Evolutionary conservation across 345 rosid species (phyloP).

Genomic region (Moricandia arvensis): DNA sequence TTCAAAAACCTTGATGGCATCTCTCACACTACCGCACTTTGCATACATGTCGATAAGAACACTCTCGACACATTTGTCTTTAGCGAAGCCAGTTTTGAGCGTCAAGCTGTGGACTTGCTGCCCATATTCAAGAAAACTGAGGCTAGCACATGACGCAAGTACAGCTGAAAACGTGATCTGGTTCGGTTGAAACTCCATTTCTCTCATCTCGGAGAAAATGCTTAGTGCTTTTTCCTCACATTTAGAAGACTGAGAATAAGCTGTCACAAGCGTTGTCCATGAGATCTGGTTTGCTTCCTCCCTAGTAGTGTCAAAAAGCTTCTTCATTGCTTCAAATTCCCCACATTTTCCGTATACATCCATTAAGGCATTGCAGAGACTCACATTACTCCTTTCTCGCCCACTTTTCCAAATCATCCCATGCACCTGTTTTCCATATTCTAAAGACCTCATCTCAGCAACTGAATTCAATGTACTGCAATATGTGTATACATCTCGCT

Average conservation of each 20-base stretch:
- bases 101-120: constrained; percentile 51
- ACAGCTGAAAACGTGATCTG: constrained; percentile 51
- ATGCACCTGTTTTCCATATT: constrained; percentile 39
- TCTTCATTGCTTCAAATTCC: constrained; percentile 39
- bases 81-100: constrained; percentile 46
- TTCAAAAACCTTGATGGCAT: constrained; percentile 48
- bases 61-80: constrained; percentile 50
- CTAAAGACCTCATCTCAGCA: constrained; percentile 32
- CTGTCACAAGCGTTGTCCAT: constrained; percentile 63
- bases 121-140: constrained; percentile 47
- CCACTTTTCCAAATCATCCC: constrained; percentile 42
- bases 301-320: constrained; percentile 51
- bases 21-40: constrained; percentile 54
- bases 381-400: constrained; percentile 4
- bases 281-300: constrained; percentile 52
- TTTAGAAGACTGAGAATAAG: constrained; percentile 46
- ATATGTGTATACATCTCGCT: constrained; percentile 42
- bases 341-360: constrained; percentile 52
- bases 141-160: constrained; percentile 55
- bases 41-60: constrained; percentile 62
- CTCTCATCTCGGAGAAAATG: constrained; percentile 50
- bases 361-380: constrained; percentile 44
- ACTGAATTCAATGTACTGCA: constrained; percentile 42
- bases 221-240: constrained; percentile 48
- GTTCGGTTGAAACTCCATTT: constrained; percentile 47